Evolutionary conservation across 495 filamentous ascomycete species (phyloP).

Genomic region (Aspergillus steynii): DNA sequence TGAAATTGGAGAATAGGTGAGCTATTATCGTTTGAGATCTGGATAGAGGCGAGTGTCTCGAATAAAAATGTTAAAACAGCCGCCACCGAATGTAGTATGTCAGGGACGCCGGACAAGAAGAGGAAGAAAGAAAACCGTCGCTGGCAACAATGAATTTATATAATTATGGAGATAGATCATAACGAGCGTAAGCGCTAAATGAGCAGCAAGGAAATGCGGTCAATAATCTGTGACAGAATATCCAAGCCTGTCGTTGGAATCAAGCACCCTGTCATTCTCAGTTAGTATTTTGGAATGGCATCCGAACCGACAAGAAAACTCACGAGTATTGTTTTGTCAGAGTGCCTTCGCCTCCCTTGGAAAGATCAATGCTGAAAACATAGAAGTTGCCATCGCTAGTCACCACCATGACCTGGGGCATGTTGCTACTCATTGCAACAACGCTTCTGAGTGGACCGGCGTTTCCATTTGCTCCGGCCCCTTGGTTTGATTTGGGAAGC

Average conservation of each 20-base stretch:
- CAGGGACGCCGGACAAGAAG: not conserved
- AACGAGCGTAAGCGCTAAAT: conserved; percentile 10
- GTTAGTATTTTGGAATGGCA: conserved; percentile 7
- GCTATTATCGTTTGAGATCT: not conserved
- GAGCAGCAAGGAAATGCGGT: conserved; percentile 12
- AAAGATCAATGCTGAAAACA: conserved; percentile 92
- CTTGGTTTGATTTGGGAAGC: conserved; percentile 64
- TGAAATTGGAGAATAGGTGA: not conserved
- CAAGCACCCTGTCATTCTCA: conserved; percentile 43
- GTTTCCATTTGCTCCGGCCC: conserved; percentile 37
- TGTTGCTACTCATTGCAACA: conserved; percentile 90
- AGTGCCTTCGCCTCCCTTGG: conserved; percentile 91
- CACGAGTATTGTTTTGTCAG: conserved; percentile 88
- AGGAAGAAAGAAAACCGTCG: conserved; percentile 11
- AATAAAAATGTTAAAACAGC: not conserved
- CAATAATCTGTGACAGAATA: conserved; percentile 49
- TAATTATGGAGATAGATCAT: conserved; percentile 3
- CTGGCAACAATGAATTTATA: not conserved
- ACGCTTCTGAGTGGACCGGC: conserved; percentile 69
- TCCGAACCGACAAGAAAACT: conserved; percentile 30
- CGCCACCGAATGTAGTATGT: not conserved
- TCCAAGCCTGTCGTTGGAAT: conserved; percentile 54
- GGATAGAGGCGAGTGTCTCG: not conserved
- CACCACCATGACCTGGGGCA: conserved; percentile 95
- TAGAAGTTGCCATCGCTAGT: conserved; percentile 95